Conservation (phyloP, 2,329 filamentous ascomycete species). For the Ophiostoma ips region DNA sequence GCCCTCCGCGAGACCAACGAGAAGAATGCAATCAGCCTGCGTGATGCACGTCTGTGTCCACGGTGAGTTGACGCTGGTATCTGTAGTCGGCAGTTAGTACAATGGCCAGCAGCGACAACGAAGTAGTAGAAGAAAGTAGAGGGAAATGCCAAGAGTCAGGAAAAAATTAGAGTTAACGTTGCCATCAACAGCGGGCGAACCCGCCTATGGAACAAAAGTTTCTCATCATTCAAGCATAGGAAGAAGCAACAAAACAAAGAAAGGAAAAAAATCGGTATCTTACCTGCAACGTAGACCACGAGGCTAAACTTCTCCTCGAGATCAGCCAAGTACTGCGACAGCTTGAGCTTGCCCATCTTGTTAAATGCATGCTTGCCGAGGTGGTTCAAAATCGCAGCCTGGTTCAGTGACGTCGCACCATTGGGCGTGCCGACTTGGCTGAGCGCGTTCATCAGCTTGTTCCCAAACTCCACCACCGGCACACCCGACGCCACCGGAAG, state of each 20-base stretch:
- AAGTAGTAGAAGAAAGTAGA: background rate
- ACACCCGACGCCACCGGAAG: slow-evolving; percentile 83
- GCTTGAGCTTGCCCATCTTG: slow-evolving; percentile 89
- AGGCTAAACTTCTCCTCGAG: slow-evolving; percentile 94
- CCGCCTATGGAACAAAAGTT: slow-evolving; percentile 34
- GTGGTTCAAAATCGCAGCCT: slow-evolving; percentile 87
- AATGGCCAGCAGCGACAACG: background rate
- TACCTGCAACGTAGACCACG: slow-evolving; percentile 81
- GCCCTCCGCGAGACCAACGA: slow-evolving; percentile 81
- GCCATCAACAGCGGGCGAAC: slow-evolving; percentile 35
- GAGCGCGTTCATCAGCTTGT: slow-evolving; percentile 72
- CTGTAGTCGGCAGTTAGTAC: slow-evolving; percentile 25
- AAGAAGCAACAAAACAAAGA: background rate
- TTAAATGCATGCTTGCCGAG: slow-evolving; percentile 93
- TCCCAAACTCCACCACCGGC: slow-evolving; percentile 90
- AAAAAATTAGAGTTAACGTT: slow-evolving; percentile 55
- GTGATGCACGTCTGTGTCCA: slow-evolving; percentile 98
- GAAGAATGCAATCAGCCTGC: slow-evolving; percentile 88
- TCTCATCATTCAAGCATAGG: slow-evolving; percentile 34
- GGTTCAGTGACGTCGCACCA: slow-evolving; percentile 82
- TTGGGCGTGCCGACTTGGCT: slow-evolving; percentile 80
- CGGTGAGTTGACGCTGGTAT: slow-evolving; percentile 91
- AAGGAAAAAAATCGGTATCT: slow-evolving; percentile 18
- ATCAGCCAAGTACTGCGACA: slow-evolving; percentile 91
- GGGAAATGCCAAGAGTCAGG: slow-evolving; percentile 30